Evolutionary conservation across 148 eudicot genomes (phyloP).

Genomic region (Amaranthus hypochondriacus): DNA sequence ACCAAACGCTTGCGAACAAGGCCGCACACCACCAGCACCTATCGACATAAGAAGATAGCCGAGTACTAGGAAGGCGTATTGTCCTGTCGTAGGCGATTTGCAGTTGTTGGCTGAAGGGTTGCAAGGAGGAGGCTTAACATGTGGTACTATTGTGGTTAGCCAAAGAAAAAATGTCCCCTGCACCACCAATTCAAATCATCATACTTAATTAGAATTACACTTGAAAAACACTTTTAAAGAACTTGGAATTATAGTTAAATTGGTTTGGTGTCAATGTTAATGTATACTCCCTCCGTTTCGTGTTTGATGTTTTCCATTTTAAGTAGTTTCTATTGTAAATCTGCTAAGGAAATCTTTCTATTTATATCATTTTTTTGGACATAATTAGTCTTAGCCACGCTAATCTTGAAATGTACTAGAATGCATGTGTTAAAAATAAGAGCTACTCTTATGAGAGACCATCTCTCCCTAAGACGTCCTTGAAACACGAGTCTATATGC

Average conservation of each 20-base stretch:
- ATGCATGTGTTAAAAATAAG: no score
- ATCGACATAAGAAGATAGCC: constrained; percentile 61
- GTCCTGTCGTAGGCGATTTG: constrained; percentile 40
- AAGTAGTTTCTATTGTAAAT: no score
- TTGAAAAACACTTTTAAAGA: not conserved
- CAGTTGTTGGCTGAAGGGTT: constrained; percentile 32
- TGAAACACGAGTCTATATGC: no score
- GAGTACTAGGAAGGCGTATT: constrained; percentile 36
- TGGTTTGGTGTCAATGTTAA: no score
- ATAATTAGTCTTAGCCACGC: no score
- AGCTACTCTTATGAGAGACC: no score
- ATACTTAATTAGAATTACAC: not conserved
- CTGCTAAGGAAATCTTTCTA: no score
- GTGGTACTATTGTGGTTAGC: constrained; percentile 68
- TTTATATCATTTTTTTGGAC: no score
- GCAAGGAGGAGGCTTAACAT: constrained; percentile 59
- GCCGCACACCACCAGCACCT: constrained; percentile 80
- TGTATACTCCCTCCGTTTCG: no score
- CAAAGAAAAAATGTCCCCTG: constrained; percentile 72
- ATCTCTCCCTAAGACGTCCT: no score
- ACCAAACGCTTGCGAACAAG: constrained; percentile 82
- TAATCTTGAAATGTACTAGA: no score
- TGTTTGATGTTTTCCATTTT: no score
- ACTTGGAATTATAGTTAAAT: not conserved
- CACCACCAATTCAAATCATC: constrained; percentile 4